Evolutionary conservation across 176 grass and related monocot genomes (phyloP).

Genomic region (Aegilops longissima): DNA sequence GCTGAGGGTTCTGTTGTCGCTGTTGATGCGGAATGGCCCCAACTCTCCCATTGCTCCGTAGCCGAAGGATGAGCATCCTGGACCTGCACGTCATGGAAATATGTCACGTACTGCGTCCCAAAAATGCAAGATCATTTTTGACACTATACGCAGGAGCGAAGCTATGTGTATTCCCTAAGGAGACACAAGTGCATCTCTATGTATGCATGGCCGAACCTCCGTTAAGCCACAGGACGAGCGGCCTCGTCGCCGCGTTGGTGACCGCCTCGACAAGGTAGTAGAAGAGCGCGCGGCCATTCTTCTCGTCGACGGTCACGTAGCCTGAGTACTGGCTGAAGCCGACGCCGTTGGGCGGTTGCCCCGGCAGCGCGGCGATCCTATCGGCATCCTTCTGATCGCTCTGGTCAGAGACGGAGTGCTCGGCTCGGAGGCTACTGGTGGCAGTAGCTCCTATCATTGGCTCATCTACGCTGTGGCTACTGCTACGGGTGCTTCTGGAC

Average conservation of each 20-base stretch:
- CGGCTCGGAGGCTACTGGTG: neutral
- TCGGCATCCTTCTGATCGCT: slow-evolving; percentile 8
- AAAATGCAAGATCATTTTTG: too few relatives aligned
- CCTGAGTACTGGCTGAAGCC: slow-evolving; percentile 46
- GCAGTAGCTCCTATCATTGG: neutral
- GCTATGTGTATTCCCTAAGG: too few relatives aligned
- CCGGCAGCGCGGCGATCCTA: slow-evolving; percentile 26
- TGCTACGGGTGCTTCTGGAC: neutral
- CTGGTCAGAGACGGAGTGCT: slow-evolving; percentile 4
- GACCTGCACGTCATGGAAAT: slow-evolving; percentile 20
- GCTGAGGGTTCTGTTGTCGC: slow-evolving; percentile 36
- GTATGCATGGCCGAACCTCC: slow-evolving; percentile 33
- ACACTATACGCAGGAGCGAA: too few relatives aligned
- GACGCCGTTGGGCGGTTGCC: slow-evolving; percentile 30
- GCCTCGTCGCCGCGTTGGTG: neutral
- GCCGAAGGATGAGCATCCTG: slow-evolving; percentile 50
- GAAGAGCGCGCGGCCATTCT: slow-evolving; percentile 40
- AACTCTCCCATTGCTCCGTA: slow-evolving; percentile 46
- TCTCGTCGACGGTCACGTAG: slow-evolving; percentile 41
- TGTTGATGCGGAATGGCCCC: slow-evolving; percentile 35
- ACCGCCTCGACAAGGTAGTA: slow-evolving; percentile 52
- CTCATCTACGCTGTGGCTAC: neutral
- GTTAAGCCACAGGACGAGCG: slow-evolving; percentile 56
- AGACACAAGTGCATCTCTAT: neutral
- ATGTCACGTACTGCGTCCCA: neutral